Evolutionary conservation across 495 filamentous ascomycete genomes (phyloP).

Genomic region (Friedmanniomyces simplex): DNA sequence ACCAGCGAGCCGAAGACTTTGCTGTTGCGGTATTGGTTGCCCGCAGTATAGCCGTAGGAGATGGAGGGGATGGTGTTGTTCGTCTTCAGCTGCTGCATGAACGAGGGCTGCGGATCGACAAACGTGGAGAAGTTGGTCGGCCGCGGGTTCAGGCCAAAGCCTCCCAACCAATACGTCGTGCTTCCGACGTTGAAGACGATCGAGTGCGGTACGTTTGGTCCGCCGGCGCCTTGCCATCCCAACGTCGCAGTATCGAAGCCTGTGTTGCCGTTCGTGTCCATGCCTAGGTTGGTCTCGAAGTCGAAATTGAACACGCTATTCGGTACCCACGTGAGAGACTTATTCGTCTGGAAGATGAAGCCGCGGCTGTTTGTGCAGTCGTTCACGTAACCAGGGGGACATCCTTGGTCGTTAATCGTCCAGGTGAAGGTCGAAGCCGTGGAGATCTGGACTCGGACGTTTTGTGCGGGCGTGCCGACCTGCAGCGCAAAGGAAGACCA

Average conservation of each 20-base stretch:
- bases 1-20: constrained; percentile 46
- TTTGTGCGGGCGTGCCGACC: constrained; percentile 47
- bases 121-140: constrained; percentile 32
- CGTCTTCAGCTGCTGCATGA: constrained; percentile 33
- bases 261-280: constrained; percentile 45
- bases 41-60: constrained; percentile 58
- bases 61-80: constrained; percentile 47
- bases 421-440: constrained; percentile 49
- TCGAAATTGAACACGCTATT: constrained; percentile 47
- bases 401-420: constrained; percentile 45
- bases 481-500: constrained; percentile 42
- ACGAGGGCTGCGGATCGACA: constrained; percentile 22
- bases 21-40: constrained; percentile 50
- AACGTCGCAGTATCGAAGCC: constrained; percentile 43
- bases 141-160: constrained; percentile 42
- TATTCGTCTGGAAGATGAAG: constrained; percentile 38
- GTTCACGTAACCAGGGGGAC: constrained; percentile 28
- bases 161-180: constrained; percentile 47
- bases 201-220: constrained; percentile 28
- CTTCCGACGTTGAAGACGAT: constrained; percentile 47
- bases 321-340: constrained; percentile 47
- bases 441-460: constrained; percentile 46
- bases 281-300: constrained; percentile 40
- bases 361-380: constrained; percentile 37
- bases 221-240: constrained; percentile 28